phyloP scores from a whole-genome alignment of 2,329 filamentous ascomycete genomes.

The Pseudogymnoascus sp. region DNA sequence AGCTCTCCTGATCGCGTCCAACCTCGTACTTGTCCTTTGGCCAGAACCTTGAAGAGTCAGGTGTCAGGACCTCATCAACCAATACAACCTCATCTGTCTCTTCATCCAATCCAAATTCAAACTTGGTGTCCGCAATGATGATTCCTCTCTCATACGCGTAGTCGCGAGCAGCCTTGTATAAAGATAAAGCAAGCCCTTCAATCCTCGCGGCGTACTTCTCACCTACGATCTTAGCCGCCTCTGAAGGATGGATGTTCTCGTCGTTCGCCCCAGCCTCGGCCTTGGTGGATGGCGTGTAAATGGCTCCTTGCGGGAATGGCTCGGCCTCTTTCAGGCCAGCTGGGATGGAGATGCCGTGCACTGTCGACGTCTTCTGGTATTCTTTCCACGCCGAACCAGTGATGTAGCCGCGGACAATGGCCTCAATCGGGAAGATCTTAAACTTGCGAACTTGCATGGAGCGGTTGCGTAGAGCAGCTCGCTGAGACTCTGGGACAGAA shows the following conservation, averaged over 20 bases:
- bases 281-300: constrained; percentile 63
- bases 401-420: constrained; percentile 65
- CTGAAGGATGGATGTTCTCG: constrained; percentile 57
- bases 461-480: constrained; percentile 39
- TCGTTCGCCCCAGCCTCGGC: constrained; percentile 59
- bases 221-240: constrained; percentile 41
- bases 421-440: constrained; percentile 58
- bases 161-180: constrained; percentile 49
- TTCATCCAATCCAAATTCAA: constrained; percentile 59
- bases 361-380: constrained; percentile 54
- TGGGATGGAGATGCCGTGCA: constrained; percentile 54
- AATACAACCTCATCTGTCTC: constrained; percentile 54
- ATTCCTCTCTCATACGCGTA: constrained; percentile 52
- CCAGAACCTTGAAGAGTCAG: constrained; percentile 84
- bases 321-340: constrained; percentile 52
- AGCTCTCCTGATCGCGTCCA: constrained; percentile 70
- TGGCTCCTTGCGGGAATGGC: constrained; percentile 46
- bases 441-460: constrained; percentile 59
- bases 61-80: constrained; percentile 67
- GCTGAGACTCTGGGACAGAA: constrained; percentile 35
- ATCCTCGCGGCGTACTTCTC: constrained; percentile 49
- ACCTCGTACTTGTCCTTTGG: constrained; percentile 61
- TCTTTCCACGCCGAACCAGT: constrained; percentile 65
- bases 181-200: constrained; percentile 46
- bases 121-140: constrained; percentile 67